Evolutionary conservation across 768 basidiomycete genomes (phyloP).

Genomic region (Tephrocybe sp.): DNA sequence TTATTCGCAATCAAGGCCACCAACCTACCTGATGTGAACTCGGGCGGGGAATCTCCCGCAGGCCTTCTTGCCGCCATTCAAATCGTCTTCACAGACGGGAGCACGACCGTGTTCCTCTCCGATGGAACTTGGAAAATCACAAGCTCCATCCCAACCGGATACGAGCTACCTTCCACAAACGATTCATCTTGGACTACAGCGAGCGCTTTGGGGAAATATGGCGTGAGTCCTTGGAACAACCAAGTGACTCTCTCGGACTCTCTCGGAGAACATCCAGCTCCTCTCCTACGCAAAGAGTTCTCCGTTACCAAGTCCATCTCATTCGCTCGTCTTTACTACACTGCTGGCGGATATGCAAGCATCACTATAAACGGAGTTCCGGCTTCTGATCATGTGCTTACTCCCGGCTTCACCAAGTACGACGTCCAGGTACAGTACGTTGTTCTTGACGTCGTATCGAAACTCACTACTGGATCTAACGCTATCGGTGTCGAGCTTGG

Average conservation of each 20-base stretch:
- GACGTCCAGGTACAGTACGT: constrained; percentile 26
- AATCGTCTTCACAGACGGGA: constrained; percentile 23
- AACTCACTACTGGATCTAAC: constrained; percentile 18
- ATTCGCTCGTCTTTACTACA: constrained; percentile 26
- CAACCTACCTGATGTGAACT: constrained; percentile 19
- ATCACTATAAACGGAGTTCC: constrained; percentile 26
- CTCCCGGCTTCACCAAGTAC: constrained; percentile 30
- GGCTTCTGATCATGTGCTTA: constrained; percentile 26
- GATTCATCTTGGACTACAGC: constrained; percentile 23
- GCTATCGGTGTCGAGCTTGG: constrained; percentile 25
- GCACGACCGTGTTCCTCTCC: constrained; percentile 13
- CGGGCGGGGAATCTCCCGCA: constrained; percentile 20
- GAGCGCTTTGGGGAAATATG: constrained; percentile 18
- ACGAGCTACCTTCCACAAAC: constrained; percentile 17
- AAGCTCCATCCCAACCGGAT: constrained; percentile 17
- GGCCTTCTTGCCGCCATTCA: constrained; percentile 22
- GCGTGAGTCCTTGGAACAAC: constrained; percentile 22
- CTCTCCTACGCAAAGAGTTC: constrained; percentile 25
- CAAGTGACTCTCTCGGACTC: constrained; percentile 20
- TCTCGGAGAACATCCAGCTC: constrained; percentile 28
- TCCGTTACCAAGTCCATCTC: constrained; percentile 17
- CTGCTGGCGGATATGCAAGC: constrained; percentile 27
- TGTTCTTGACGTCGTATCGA: constrained; percentile 21
- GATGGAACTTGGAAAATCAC: constrained; percentile 24
- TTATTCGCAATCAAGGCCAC: constrained; percentile 22